Base-by-base conservation (phyloP, 2,329 filamentous ascomycete genomes). In the Neofusicoccum cordaticola region DNA sequence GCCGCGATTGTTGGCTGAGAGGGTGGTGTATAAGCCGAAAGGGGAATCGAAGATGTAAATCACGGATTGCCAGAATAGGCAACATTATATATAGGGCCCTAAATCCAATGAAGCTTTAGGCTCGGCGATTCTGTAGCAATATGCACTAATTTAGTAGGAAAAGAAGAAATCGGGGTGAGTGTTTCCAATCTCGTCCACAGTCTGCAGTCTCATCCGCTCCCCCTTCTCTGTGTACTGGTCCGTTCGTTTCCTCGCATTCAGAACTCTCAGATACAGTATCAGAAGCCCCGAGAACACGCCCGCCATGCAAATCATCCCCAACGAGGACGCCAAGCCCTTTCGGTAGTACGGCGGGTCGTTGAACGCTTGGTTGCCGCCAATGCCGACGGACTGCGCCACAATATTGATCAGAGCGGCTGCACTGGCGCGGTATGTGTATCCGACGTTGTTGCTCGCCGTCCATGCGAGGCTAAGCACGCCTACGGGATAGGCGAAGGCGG, bases 331-430 rank as follows among this genome's bases (percentile, higher is more conserved):
- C 31, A 51, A 4, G 17, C 67, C 67, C 19, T 58, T 48, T 6
- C 52, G 44, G 42, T 68, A 68, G 7, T 56, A 64, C 5, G 67
- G 67, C 31, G 67, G 67, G 42, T 67, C 64, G 7, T 44, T 56
- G 34, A 66, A 68, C 4, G 64, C 66, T 41, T 68, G 57, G 35
- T 67, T 67, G 9, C 58, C 57, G 2, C 57, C 57, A 31, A 68
- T 66, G 5, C 66, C 56, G 1, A 67, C 60, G 5, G 48, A 37
- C 47, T 68, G 63, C 3, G 53, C 63, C 35, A 66, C 50, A 27
- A 51, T 42, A 44, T 67, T 67, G 64, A 67, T 66, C 3, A 68
- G 34, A 1, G 67, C 66, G 4, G 64, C 60, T 3, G 67, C 67
- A 2, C 57, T 47, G 1, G 66, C 66, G 3, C 67, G 67, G 39